Evolutionary conservation across 108 stramenopile genomes (phyloP).

Genomic region (Pseudonitzschia multistriata): DNA sequence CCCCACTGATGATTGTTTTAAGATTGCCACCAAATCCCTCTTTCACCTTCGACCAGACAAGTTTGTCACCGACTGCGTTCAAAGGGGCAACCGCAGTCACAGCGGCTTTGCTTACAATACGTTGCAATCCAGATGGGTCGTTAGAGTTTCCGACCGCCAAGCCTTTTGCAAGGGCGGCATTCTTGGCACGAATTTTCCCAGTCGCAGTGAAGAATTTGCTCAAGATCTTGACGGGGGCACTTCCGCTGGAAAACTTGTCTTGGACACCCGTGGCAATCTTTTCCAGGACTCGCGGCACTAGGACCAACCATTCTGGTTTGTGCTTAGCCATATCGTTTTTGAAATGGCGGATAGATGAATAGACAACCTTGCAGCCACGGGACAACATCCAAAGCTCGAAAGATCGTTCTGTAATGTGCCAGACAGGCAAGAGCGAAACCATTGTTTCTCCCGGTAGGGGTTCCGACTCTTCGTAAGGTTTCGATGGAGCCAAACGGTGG

Average conservation of each 20-base stretch:
- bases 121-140: slow-evolving; percentile 45
- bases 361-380: slow-evolving; percentile 85
- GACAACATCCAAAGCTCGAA: slow-evolving; percentile 85
- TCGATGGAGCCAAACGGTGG: slow-evolving; percentile 70
- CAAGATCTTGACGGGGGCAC: slow-evolving; percentile 65
- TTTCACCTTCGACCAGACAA: slow-evolving; percentile 90
- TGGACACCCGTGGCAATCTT: slow-evolving; percentile 88
- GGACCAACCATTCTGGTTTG: slow-evolving; percentile 89
- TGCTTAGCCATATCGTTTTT: slow-evolving; percentile 92
- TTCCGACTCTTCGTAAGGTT: slow-evolving; percentile 70
- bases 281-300: slow-evolving; percentile 92
- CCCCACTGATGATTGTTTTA: slow-evolving; percentile 83
- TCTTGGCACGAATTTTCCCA: slow-evolving; percentile 48
- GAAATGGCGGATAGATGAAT: slow-evolving; percentile 87
- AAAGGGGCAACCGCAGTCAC: slow-evolving; percentile 63
- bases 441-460: slow-evolving; percentile 84
- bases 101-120: slow-evolving; percentile 47
- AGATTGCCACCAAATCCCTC: slow-evolving; percentile 89
- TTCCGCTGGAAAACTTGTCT: slow-evolving; percentile 82
- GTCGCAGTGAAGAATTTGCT: slow-evolving; percentile 72
- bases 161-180: slow-evolving; percentile 63
- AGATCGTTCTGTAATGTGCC: slow-evolving; percentile 91
- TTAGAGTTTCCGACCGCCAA: slow-evolving; percentile 63
- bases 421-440: slow-evolving; percentile 83
- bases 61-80: slow-evolving; percentile 82